Conservation (phyloP, 1,284 basidiomycete species). For the Cerioporus squamosus region DNA sequence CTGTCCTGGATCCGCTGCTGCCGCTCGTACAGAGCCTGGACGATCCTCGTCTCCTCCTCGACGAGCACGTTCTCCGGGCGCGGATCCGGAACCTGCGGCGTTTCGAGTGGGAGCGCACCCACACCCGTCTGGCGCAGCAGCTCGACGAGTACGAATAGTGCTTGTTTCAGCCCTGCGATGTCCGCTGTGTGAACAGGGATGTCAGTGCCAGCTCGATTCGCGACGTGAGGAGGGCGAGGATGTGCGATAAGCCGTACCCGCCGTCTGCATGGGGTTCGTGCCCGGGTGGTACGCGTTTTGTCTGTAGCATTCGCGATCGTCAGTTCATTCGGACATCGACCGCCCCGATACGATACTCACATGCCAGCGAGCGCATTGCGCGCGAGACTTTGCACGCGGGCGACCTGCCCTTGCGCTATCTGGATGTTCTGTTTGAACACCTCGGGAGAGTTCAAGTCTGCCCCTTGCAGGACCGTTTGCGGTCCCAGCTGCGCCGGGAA, state of each 20-base stretch:
- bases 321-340: no score
- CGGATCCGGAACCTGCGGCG: constrained; percentile 22
- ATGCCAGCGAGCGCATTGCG: constrained; percentile 51
- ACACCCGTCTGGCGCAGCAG: constrained; percentile 53
- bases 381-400: constrained; percentile 47
- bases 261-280: constrained; percentile 49
- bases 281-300: constrained; percentile 58
- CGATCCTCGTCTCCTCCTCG: constrained; percentile 39
- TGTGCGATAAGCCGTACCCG: constrained; percentile 39
- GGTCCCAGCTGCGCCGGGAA: constrained; percentile 3
- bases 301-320: constrained; percentile 32
- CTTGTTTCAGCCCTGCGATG: constrained; percentile 49
- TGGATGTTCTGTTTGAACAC: constrained; percentile 59
- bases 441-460: constrained; percentile 55
- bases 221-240: background rate
- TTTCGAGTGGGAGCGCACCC: constrained; percentile 50
- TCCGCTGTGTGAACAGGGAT: constrained; percentile 39
- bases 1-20: constrained; percentile 48
- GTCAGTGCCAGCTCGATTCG: background rate
- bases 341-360: constrained; percentile 39
- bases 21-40: constrained; percentile 45
- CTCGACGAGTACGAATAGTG: constrained; percentile 46
- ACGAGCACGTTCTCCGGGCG: constrained; percentile 40
- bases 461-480: constrained; percentile 3
- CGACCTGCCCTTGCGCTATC: constrained; percentile 47